Evolutionary conservation across 2,329 filamentous ascomycete genomes (phyloP).

Genomic region (Sporothrix brasiliensis): DNA sequence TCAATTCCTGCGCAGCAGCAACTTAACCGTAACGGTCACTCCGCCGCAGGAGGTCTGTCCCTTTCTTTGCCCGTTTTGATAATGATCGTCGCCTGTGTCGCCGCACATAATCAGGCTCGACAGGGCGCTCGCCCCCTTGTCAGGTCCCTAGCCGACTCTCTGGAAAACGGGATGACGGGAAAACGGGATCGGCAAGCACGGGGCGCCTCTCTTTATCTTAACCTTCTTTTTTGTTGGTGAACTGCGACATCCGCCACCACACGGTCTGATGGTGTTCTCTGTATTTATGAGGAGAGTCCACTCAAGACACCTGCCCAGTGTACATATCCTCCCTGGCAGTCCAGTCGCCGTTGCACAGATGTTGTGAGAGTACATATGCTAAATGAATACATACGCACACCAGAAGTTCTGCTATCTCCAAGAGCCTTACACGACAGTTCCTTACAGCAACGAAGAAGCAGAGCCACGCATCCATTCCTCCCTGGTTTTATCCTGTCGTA

Average conservation of each 20-base stretch:
- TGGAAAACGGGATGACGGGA: slow-evolving; percentile 18
- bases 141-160: slow-evolving; percentile 6
- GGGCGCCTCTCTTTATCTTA: slow-evolving; percentile 21
- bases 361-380: neutral
- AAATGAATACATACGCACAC: no score
- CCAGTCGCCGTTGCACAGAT: neutral
- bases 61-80: slow-evolving; percentile 12
- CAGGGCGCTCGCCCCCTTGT: neutral
- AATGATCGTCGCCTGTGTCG: slow-evolving; percentile 1
- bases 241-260: neutral
- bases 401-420: neutral
- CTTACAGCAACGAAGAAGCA: neutral
- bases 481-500: neutral
- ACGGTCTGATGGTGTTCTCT: neutral
- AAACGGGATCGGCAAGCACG: slow-evolving; percentile 27
- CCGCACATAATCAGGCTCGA: neutral
- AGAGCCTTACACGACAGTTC: neutral
- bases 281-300: neutral
- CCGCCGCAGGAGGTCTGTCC: neutral
- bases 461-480: neutral
- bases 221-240: neutral
- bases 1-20: neutral
- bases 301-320: neutral
- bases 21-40: neutral
- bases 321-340: neutral